Conservation (phyloP, 805 yeast genomes). For the Candida vaughaniae region DNA sequence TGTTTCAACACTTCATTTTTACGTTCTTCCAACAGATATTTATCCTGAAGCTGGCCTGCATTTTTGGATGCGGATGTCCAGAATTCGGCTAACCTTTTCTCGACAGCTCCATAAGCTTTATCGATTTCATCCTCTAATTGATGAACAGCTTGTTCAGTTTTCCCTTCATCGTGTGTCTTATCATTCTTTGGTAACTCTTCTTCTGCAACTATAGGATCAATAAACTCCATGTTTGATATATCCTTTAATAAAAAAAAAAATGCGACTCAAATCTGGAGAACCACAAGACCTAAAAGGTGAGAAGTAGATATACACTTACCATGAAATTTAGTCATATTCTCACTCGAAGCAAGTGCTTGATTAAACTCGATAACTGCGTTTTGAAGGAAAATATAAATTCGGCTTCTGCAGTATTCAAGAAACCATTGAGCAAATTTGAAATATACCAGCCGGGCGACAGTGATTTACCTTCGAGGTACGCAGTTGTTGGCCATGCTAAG, state of each 20-base stretch:
- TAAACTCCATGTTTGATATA: constrained; percentile 37
- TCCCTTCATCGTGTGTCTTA: constrained; percentile 12
- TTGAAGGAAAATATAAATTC: constrained; percentile 9
- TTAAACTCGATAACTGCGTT: constrained; percentile 11
- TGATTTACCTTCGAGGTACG: constrained; percentile 25
- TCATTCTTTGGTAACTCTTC: constrained; percentile 11
- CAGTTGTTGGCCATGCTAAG: constrained; percentile 45
- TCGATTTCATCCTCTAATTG: constrained; percentile 56
- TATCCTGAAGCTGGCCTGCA: constrained; percentile 30
- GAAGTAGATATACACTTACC: too few relatives aligned
- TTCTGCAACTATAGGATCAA: constrained; percentile 27
- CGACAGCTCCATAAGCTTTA: constrained; percentile 46
- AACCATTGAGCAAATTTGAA: constrained; percentile 26
- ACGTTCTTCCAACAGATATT: constrained; percentile 26
- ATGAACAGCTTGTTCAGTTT: constrained; percentile 53
- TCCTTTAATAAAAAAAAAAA: too few relatives aligned
- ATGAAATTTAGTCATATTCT: too few relatives aligned
- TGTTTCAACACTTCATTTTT: constrained; percentile 27
- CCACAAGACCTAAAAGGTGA: too few relatives aligned
- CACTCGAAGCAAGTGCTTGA: constrained; percentile 13
- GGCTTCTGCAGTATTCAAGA: constrained; percentile 15
- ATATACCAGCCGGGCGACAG: constrained; percentile 16
- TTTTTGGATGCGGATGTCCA: constrained; percentile 35
- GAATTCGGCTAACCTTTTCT: constrained; percentile 31
- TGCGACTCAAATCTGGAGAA: too few relatives aligned